Evolutionary conservation across 257 asterid genomes (phyloP), one percentile per base, ranked within the genome.

Genomic region (Henckelia pumila): DNA sequence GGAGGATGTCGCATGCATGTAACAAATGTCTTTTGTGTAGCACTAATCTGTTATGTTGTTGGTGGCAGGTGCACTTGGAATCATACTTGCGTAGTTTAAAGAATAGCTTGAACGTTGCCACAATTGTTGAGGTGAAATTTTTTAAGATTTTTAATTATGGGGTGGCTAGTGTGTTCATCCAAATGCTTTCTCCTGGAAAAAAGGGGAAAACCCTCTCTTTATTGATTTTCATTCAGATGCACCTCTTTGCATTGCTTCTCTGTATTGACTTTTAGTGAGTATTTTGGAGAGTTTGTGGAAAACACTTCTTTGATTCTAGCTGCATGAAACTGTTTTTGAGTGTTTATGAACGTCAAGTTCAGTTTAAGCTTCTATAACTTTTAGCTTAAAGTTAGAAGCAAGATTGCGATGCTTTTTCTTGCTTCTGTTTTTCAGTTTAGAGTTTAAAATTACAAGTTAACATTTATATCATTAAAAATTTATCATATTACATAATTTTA

Each of bases 21-120:
- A 32, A n/a, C 25, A 44, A 23, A 14, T 47, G 21, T 47, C 4
- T 14, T 30, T 50, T 56, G 62, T 14, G 33, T 55, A 61, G 23
- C 50, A 40, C 70, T 64, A 53, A 65, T 71, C 59, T 56, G 21
- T 69, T 16, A 37, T 63, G 59, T 66, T 60, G 57, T 69, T 23
- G 78, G 72, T 73, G 71, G 56, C 87, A 93, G 99, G 97, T 93
- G 75, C 99, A 93, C 83, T 80, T 96, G 10, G 87, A 88, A 60
- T 69, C 85, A 22, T 90, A 90, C 83, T 74, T 93, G 95, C 79
- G 78, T 68, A 84, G 92, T 73, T 77, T 93, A 57, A 93, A 85
- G 70, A 78, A 80, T 80, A 90, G 99, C 79, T 32, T 73, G 44
- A 90, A 70, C 58, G 94, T 90, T 30, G 75, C 99, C 70, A 75